Conservation (phyloP, 176 grass and related monocot genomes). For the Saccharum spontaneum region DNA sequence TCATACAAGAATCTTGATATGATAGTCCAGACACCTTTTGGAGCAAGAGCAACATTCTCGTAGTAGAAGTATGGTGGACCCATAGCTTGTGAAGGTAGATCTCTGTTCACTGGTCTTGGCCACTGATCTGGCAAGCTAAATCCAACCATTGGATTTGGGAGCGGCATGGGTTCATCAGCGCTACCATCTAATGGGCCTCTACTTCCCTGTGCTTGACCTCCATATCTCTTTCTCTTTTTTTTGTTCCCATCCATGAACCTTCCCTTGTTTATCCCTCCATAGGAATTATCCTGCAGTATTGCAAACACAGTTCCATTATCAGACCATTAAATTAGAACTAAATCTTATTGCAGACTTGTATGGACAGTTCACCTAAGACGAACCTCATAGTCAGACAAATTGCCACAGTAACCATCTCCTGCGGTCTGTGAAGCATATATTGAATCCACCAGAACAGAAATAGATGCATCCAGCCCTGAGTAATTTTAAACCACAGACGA, state of each 20-base stretch:
- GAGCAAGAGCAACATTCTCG: conserved; percentile 78
- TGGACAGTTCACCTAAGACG: neutral
- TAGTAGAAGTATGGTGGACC: conserved; percentile 89
- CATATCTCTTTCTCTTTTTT: no score
- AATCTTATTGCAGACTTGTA: neutral
- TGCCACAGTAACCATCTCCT: conserved; percentile 21
- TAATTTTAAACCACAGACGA: conserved; percentile 30
- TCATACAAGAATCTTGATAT: conserved; percentile 78
- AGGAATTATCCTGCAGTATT: no score
- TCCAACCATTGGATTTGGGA: conserved; percentile 50
- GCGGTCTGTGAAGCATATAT: conserved; percentile 71
- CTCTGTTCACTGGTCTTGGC: conserved; percentile 17
- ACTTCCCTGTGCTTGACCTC: no score
- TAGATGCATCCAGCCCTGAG: conserved; percentile 38
- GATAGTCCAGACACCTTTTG: conserved; percentile 65
- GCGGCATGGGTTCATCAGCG: no score
- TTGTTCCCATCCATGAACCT: no score
- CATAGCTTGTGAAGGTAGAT: conserved; percentile 42
- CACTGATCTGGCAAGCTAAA: conserved; percentile 59
- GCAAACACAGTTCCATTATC: no score
- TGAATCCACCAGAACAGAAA: conserved; percentile 54
- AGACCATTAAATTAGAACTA: no score
- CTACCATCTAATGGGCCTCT: no score
- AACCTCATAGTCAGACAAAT: conserved; percentile 50
- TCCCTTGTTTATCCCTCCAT: no score